Evolutionary conservation across 1,139 yeast species (phyloP).

Genomic region (Zygoascus meyerae): DNA sequence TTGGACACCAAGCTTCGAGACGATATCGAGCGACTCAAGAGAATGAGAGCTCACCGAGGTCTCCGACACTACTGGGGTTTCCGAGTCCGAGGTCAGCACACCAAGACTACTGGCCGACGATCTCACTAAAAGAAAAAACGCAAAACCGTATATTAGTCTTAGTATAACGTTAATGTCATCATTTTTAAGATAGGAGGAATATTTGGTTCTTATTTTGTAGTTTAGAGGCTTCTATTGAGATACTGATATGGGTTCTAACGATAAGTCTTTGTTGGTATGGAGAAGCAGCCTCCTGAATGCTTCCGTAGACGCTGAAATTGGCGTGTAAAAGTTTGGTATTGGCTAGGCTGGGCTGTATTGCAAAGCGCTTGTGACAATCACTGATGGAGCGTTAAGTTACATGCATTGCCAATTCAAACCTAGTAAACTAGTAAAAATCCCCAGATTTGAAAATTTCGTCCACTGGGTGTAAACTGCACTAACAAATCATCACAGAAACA

Average conservation of each 20-base stretch:
- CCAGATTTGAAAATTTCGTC: too few relatives aligned
- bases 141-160: constrained; percentile 7
- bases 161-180: constrained; percentile 11
- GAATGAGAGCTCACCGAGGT: constrained; percentile 99
- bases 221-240: background rate
- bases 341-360: too few relatives aligned
- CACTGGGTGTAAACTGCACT: too few relatives aligned
- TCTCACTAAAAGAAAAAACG: constrained; percentile 7
- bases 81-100: constrained; percentile 97
- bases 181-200: background rate
- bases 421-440: too few relatives aligned
- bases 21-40: constrained; percentile 99
- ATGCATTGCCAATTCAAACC: too few relatives aligned
- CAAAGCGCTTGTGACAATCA: too few relatives aligned
- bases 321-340: too few relatives aligned
- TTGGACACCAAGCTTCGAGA: constrained; percentile 99
- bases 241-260: background rate
- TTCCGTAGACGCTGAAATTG: background rate
- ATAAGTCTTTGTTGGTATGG: background rate
- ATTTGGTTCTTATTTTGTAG: background rate
- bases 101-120: constrained; percentile 99
- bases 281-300: background rate
- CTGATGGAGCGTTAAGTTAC: too few relatives aligned
- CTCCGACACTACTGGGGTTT: constrained; percentile 99
- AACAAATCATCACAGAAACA: too few relatives aligned